Evolutionary conservation across 2,329 filamentous ascomycete genomes (phyloP).

Genomic region (Alternaria postmessia): DNA sequence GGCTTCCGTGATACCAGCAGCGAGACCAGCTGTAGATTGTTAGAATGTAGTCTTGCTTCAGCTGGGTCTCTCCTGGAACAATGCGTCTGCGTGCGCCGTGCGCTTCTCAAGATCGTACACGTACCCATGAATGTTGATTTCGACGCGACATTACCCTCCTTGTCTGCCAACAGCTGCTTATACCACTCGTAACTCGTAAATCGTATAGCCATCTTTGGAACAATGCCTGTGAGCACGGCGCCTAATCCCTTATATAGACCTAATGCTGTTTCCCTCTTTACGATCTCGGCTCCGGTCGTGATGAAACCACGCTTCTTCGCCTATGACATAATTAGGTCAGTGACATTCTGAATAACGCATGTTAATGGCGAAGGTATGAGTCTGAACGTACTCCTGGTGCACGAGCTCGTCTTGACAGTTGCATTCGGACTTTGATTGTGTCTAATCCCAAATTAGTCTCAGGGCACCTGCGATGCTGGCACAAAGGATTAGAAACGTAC

Average conservation of each 20-base stretch:
- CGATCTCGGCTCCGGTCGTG: conserved; percentile 83
- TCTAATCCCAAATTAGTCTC: conserved; percentile 62
- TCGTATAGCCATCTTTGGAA: conserved; percentile 99
- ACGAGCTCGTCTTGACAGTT: conserved; percentile 86
- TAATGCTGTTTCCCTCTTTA: conserved; percentile 87
- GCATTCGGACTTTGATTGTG: conserved; percentile 99
- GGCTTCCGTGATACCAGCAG: conserved; percentile 94
- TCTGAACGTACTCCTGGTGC: conserved; percentile 73
- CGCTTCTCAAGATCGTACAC: conserved; percentile 33
- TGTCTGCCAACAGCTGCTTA: conserved; percentile 80
- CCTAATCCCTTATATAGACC: conserved; percentile 98
- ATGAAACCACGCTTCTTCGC: conserved; percentile 86
- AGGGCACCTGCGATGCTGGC: neutral
- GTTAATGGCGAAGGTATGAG: neutral
- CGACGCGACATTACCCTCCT: conserved; percentile 71
- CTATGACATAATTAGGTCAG: conserved; percentile 46
- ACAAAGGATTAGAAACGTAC: conserved; percentile 58
- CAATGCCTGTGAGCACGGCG: conserved; percentile 92
- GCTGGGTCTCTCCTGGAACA: neutral
- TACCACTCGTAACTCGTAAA: conserved; percentile 98
- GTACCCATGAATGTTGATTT: conserved; percentile 75
- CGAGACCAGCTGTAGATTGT: conserved; percentile 73
- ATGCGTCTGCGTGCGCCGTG: neutral
- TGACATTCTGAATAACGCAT: neutral
- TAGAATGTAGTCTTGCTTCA: conserved; percentile 13